A percentile compares a stretch with the other conserved stretches of the same genome.
Evolutionary conservation across 805 yeast species (phyloP).

Genomic region (Candida schatavii): DNA sequence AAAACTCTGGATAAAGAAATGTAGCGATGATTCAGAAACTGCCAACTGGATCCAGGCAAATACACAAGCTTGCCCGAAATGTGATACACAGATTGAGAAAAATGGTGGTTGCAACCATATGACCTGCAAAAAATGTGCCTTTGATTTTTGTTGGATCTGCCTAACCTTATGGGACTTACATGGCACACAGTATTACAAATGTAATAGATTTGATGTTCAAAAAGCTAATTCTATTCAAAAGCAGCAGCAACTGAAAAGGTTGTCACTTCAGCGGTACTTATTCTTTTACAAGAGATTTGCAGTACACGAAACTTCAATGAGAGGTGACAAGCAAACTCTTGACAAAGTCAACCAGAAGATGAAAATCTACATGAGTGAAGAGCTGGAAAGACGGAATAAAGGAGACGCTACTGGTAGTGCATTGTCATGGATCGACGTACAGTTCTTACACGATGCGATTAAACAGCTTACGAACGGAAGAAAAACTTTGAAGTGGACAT

Average conservation of each 20-base stretch:
- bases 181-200: conserved; percentile 59
- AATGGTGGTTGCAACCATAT: conserved; percentile 98
- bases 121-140: conserved; percentile 74
- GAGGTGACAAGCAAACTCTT: conserved; percentile 64
- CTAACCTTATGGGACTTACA: conserved; percentile 72
- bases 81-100: conserved; percentile 78
- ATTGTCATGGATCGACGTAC: conserved; percentile 82
- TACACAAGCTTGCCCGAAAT: conserved; percentile 84
- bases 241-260: conserved; percentile 41
- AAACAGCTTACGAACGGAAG: conserved; percentile 64
- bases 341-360: conserved; percentile 62
- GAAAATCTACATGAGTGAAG: conserved; percentile 57
- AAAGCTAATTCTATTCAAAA: conserved; percentile 37
- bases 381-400: conserved; percentile 30
- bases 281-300: conserved; percentile 73
- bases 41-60: conserved; percentile 81
- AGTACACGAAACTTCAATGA: conserved; percentile 73
- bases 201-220: conserved; percentile 49
- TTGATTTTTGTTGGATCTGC: conserved; percentile 95
- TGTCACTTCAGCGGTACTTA: conserved; percentile 60
- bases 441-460: conserved; percentile 74
- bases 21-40: conserved; percentile 85
- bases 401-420: conserved; percentile 17
- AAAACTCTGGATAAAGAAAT: conserved; percentile 69
- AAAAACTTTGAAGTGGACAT: conserved; percentile 84